phyloP scores from a whole-genome alignment of 192 early-diverging fungal species.

The Lobulomyces angularis region DNA sequence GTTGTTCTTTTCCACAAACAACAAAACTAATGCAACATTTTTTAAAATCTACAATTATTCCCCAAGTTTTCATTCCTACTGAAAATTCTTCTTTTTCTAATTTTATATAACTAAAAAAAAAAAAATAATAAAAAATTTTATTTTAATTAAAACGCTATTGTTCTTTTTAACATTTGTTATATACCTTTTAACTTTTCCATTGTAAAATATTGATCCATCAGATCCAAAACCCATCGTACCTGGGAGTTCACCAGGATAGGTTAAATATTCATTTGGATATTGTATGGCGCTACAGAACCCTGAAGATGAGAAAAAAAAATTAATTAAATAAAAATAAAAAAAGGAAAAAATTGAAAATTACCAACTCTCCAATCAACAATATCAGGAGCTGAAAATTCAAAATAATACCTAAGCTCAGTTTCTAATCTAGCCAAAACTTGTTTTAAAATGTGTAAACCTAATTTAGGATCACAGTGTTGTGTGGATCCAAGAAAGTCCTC shows the following conservation, averaged over 20 bases:
- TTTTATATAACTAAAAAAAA: slow-evolving; percentile 13
- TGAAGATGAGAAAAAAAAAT: slow-evolving; percentile 5
- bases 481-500: no score
- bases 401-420: slow-evolving; percentile 29
- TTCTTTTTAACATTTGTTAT: slow-evolving; percentile 9
- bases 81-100: slow-evolving; percentile 12
- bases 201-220: slow-evolving; percentile 16
- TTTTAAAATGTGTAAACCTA: slow-evolving; percentile 15
- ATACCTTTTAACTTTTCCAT: slow-evolving; percentile 14
- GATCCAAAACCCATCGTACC: slow-evolving; percentile 23
- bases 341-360: slow-evolving; percentile 2
- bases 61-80: slow-evolving; percentile 22
- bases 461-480: slow-evolving; percentile 1
- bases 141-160: not conserved
- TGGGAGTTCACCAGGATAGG: slow-evolving; percentile 16
- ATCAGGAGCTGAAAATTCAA: slow-evolving; percentile 29
- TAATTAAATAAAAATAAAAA: slow-evolving; percentile 7
- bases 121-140: slow-evolving; percentile 2
- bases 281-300: slow-evolving; percentile 7
- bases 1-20: slow-evolving; percentile 16
- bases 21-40: slow-evolving; percentile 23
- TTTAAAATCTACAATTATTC: slow-evolving; percentile 29
- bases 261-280: not conserved
- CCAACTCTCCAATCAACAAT: slow-evolving; percentile 28
- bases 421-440: slow-evolving; percentile 25